Conservation (phyloP, 139 green algal species). For the Zygnema circumcarinatum region DNA sequence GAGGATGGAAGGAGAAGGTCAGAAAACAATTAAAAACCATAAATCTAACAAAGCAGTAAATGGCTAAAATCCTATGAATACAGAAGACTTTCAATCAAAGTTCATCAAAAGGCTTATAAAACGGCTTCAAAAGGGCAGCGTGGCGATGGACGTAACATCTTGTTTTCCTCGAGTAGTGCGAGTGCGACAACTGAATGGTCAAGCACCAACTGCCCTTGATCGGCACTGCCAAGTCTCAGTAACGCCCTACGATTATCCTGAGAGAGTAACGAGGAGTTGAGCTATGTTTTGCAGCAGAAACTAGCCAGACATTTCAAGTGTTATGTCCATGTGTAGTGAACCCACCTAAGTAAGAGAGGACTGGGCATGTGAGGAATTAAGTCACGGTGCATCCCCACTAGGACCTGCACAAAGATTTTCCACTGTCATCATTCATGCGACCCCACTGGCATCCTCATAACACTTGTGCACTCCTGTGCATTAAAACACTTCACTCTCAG, state of each 20-base stretch:
- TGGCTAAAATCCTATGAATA: background rate
- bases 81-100: background rate
- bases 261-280: background rate
- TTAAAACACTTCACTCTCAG: background rate
- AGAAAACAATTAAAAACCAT: background rate
- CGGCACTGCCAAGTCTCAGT: too few relatives aligned
- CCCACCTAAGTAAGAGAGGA: constrained; percentile 69
- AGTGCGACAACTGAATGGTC: too few relatives aligned
- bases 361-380: constrained; percentile 83
- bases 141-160: background rate
- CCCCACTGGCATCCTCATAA: background rate
- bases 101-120: background rate
- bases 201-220: too few relatives aligned
- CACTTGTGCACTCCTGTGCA: constrained; percentile 1
- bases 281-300: background rate
- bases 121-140: background rate
- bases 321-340: background rate
- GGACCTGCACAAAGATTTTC: constrained; percentile 16
- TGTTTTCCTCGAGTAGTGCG: too few relatives aligned
- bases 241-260: too few relatives aligned
- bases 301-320: background rate
- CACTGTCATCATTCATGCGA: background rate
- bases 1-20: background rate
- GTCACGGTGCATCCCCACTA: constrained; percentile 71
- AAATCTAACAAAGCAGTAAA: background rate